Evolutionary conservation across 1,139 yeast species (phyloP).

Genomic region (Pneumocystis canis): DNA sequence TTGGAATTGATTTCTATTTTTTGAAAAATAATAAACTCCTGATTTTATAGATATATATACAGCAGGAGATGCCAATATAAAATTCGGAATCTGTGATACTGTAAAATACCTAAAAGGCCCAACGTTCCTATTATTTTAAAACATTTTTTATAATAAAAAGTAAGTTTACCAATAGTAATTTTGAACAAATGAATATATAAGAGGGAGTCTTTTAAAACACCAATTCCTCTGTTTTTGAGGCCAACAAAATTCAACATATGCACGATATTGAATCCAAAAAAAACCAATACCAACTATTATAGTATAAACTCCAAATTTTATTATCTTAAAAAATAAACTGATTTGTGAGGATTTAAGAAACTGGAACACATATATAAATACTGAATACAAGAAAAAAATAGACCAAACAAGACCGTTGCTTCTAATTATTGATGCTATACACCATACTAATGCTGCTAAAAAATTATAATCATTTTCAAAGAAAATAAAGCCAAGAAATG

Average conservation of each 20-base stretch:
- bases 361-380: conserved; percentile 5
- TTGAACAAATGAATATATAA: conserved; percentile 66
- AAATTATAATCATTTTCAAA: conserved; percentile 31
- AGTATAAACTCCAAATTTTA: conserved; percentile 5
- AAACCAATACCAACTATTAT: conserved; percentile 36
- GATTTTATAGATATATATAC: conserved; percentile 25
- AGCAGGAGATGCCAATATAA: conserved; percentile 62
- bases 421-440: conserved; percentile 47
- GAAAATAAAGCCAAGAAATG: conserved; percentile 44
- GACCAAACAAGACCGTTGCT: conserved; percentile 71
- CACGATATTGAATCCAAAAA: conserved; percentile 34
- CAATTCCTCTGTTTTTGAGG: conserved; percentile 38
- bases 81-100: conserved; percentile 63
- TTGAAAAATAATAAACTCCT: neutral
- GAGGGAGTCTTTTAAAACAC: conserved; percentile 48
- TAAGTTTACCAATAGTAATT: conserved; percentile 41
- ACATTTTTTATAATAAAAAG: neutral
- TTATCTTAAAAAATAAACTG: neutral
- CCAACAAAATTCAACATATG: conserved; percentile 51
- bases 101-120: conserved; percentile 82
- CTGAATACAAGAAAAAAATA: conserved; percentile 45
- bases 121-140: conserved; percentile 31
- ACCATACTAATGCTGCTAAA: conserved; percentile 44
- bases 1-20: neutral
- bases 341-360: neutral